A percentile compares a stretch with the other conserved stretches of the same genome.
Conservation (phyloP, 164 flowering plant species). For the Protea cynaroides region DNA sequence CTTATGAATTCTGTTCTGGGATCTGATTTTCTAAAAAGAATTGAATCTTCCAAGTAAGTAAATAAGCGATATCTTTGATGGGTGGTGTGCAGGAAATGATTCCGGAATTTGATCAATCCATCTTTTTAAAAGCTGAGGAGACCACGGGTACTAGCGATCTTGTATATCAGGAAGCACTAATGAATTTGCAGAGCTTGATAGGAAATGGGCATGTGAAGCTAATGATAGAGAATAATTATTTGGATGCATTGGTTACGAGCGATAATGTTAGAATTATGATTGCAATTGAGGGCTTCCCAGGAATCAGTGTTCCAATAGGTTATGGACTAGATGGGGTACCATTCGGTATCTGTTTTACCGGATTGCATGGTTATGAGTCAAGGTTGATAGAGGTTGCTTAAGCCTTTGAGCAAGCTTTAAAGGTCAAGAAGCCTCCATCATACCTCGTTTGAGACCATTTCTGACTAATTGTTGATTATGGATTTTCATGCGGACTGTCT, state of each 20-base stretch:
- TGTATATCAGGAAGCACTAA: constrained; percentile 18
- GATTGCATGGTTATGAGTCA: constrained; percentile 40
- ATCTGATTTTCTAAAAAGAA: no score
- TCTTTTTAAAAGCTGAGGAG: constrained; percentile 21
- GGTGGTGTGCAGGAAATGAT: constrained; percentile 30
- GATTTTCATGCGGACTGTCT: no score
- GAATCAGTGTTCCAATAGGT: constrained; percentile 49
- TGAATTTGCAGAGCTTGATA: constrained; percentile 15
- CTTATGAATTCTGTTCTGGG: background rate
- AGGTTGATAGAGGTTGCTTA: constrained; percentile 45
- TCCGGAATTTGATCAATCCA: constrained; percentile 24
- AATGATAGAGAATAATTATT: constrained; percentile 29
- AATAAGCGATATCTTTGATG: no score
- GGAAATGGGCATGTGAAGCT: constrained; percentile 34
- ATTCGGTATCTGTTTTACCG: constrained; percentile 43
- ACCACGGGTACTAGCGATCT: constrained; percentile 25
- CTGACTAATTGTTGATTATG: no score
- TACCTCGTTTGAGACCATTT: background rate
- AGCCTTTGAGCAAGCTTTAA: constrained; percentile 51
- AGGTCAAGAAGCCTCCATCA: constrained; percentile 36
- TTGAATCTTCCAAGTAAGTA: no score
- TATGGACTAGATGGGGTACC: constrained; percentile 44
- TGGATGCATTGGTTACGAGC: constrained; percentile 44
- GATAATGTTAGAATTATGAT: constrained; percentile 10
- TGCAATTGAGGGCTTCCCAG: constrained; percentile 51